Base-by-base conservation (phyloP, 2,329 filamentous ascomycete genomes). In the Leptoxyphium fumago region DNA sequence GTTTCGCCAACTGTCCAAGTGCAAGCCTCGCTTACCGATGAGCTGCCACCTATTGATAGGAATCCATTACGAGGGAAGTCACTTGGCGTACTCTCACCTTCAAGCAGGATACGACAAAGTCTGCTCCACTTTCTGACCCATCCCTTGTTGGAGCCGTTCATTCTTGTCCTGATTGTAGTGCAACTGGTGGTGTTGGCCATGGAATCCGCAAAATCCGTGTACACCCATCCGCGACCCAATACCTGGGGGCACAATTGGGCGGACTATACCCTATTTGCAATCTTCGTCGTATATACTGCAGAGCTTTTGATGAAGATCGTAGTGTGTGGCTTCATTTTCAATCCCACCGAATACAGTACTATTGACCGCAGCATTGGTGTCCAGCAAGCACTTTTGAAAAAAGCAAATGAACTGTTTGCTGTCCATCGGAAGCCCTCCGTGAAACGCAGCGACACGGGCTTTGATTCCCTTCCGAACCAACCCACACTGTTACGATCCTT, bases 311-410 rank as follows among this genome's bases (percentile, higher is more conserved):
- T 84, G 48, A 82, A 88, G 44, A 80, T 88, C 38, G 81, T 98
- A 47, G 93, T 98, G 1, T 98, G 91, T 0, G 93, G 91, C 0
- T 83, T 98, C 54, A 72, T 98, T 29, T 70, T 94, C 51, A 98
- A 98, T 58, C 84, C 91, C 1, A 69, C 78, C 8, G 88, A 95
- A 59, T 95, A 95, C 62, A 94, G 85, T 62, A 93, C 87, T 5
- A 83, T 93, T 48, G 84, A 93, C 61, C 77, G 84, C 43, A 76
- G 81, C 50, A 71, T 80, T 29, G 84, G 87, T 10, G 64, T 94
- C 8, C 78, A 77, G 43, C 78, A 80, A 50, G 84, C 82, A 10
- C 68, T 95, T 15, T 68, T 77, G 38, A 80, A 84, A 48, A 88
- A 88, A 63, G 84, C 84, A 47, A 77, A 78, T 47, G 74, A 77